These are phyloP conservation scores for Carallia brachiata DNA, from an alignment of 345 rosid genomes.

Conservation along the genomic window DNA sequence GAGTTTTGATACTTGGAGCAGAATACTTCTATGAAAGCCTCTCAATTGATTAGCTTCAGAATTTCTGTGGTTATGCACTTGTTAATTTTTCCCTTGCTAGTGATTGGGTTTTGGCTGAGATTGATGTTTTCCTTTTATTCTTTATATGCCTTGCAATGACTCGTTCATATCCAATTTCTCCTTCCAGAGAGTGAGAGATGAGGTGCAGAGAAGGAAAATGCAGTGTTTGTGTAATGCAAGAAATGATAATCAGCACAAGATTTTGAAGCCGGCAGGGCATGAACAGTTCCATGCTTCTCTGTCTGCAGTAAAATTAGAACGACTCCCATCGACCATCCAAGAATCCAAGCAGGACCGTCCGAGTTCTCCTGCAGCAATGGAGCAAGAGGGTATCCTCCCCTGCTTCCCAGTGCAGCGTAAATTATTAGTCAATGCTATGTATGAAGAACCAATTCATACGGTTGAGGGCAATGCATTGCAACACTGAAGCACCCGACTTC, in stretches of 20 bases:
- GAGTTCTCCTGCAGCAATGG: slow-evolving; percentile 17
- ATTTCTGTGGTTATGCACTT: too few species aligned
- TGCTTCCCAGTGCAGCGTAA: slow-evolving; percentile 20
- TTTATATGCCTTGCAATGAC: background rate
- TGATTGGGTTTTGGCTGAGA: background rate
- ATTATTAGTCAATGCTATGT: slow-evolving; percentile 15
- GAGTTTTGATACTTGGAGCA: too few species aligned
- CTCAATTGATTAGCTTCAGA: too few species aligned
- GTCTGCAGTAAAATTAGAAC: slow-evolving; percentile 28
- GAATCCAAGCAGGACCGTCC: slow-evolving; percentile 18
- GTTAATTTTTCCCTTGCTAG: too few species aligned
- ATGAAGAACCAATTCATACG: slow-evolving; percentile 26
- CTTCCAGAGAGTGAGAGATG: slow-evolving; percentile 73
- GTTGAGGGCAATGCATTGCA: slow-evolving; percentile 21
- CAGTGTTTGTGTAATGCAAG: slow-evolving; percentile 24
- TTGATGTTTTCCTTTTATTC: background rate
- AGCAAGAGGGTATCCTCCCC: slow-evolving; percentile 10
- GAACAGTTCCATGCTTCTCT: slow-evolving; percentile 58
- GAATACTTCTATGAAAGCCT: too few species aligned
- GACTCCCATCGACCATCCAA: slow-evolving; percentile 16
- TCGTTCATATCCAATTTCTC: background rate
- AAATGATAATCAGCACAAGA: slow-evolving; percentile 29
- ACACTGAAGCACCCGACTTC: background rate
- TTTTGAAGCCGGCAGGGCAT: slow-evolving; percentile 46
- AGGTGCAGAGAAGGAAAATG: slow-evolving; percentile 58